Evolutionary conservation across 139 green algal species (phyloP), one percentile per base, ranked within the genome.

Genomic region (Auxenochlorella pyrenoidosa): DNA sequence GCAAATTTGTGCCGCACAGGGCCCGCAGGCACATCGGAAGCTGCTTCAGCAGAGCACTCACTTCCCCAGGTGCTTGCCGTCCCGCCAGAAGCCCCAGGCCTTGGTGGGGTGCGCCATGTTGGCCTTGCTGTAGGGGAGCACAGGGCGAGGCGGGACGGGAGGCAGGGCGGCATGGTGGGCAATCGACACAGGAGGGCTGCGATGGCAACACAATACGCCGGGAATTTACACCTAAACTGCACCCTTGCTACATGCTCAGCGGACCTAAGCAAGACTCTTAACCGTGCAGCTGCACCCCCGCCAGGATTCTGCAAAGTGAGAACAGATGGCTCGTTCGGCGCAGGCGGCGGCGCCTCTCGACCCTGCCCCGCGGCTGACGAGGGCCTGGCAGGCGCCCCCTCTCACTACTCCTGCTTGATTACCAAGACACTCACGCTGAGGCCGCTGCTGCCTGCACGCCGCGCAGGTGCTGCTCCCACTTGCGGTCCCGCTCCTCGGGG

Each of bases 41-140:
- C n/a, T n/a, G n/a, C n/a, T n/a, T n/a, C n/a, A n/a, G n/a, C n/a
- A n/a, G n/a, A 3, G 73, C 43, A 41, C 82, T 79, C 75, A 89
- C 70, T 84, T 89, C 26, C 21, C 84, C 51, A 44, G 41, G 72
- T 87, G 75, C 71, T 90, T 92, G 21, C 90, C 89, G 34, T 41
- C 59, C 5, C 71, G 80, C 89, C 89, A 92, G 73, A 92, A 92
- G 60, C 89, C 89, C 89, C 89, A 92, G 40, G 32, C 47, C 80
- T 92, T 92, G 34, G 85, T 90, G 15, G 89, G 89, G 18, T 88
- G 68, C 5, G 32, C 26, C 51, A 92, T 86, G 54, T 84, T 90
- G 41, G n/a, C 58, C 47, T 86, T 89, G 32, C 88, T 91, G 88
- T 83, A 77, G 19, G 32, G 51, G 60, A 82, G 36, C 15, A n/a